Evolutionary conservation across 352 stramenopile genomes (phyloP), one percentile per base, ranked within the genome.

Genomic region (Globisporangium parvum): DNA sequence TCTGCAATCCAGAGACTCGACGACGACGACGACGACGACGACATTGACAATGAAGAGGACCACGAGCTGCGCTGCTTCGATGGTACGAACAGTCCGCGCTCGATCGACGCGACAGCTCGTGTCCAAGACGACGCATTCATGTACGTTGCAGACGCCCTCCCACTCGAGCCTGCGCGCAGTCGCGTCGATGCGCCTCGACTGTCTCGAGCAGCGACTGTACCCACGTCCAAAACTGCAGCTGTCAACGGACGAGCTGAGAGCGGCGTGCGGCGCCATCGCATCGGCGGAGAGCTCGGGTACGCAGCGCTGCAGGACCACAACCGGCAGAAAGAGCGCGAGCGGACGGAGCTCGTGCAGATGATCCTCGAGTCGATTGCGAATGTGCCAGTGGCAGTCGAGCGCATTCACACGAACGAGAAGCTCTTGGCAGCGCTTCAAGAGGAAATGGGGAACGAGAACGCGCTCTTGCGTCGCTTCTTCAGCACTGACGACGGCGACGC

Each of bases 361-460:
- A 83, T 91, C 24, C 67, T 88, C 10, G 77, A 87, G 66, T 86
- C 80, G 26, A 85, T 91, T 47, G 70, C 77, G 45, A 88, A 73
- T 54, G 80, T 91, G 6, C 80, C 80, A 1, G 72, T 85, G 54
- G 80, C 80, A 18, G 69, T 91, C 35, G 75, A 87, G 64, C 68
- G 62, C 37, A 87, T 91, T 63, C 74, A 87, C 50, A 85, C 71
- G 41, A 87, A 88, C 60, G 58, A 82, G 59, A 75, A 78, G 51
- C 69, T 91, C 28, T 70, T 77, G n/a, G 66, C 68, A 24, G 76
- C 77, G 21, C 53, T 88, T 45, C 60, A 70, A 40, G 61, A 88
- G 47, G 70, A 85, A 57, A 85, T 87, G 53, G 77, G 76, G 21
- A 62, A 71, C 1, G 68, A 80, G 33, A 79, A 75, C 51, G 59